phyloP scores from a whole-genome alignment of 352 stramenopile species.

The Phytophthora pisi region DNA sequence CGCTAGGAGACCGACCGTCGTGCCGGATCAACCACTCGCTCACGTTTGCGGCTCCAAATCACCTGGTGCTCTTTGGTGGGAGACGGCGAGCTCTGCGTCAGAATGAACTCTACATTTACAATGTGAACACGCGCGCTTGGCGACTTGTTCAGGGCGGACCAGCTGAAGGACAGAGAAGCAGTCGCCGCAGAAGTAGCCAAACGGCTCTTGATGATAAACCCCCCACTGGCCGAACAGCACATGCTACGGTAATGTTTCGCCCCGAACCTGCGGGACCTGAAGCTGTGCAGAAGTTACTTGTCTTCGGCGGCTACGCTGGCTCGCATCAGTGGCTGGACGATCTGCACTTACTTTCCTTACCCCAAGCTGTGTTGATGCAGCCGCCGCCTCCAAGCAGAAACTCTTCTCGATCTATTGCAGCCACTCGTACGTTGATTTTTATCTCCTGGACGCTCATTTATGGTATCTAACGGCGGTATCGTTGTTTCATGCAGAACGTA shows the following conservation, averaged over 20 bases:
- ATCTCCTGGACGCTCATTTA: neutral
- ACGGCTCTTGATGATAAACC: conserved; percentile 7
- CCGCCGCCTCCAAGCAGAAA: conserved; percentile 19
- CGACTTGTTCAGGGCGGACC: conserved; percentile 24
- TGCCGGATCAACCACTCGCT: conserved; percentile 71
- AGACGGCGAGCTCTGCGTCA: conserved; percentile 47
- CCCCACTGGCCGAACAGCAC: conserved; percentile 47
- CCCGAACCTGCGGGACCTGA: conserved; percentile 21
- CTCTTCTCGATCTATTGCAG: conserved; percentile 21
- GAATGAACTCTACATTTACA: conserved; percentile 65
- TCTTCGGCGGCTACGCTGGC: conserved; percentile 77
- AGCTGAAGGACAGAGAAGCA: conserved; percentile 8
- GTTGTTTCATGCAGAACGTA: conserved; percentile 21
- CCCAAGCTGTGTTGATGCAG: conserved; percentile 24
- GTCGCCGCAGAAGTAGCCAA: conserved; percentile 5
- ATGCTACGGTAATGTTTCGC: conserved; percentile 49
- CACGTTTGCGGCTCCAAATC: conserved; percentile 48
- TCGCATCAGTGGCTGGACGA: conserved; percentile 69
- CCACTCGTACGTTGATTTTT: conserved; percentile 29
- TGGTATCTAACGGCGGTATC: conserved; percentile 15
- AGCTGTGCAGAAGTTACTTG: conserved; percentile 45
- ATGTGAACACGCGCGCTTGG: conserved; percentile 44
- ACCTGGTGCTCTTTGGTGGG: conserved; percentile 71
- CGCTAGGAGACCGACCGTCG: conserved; percentile 46
- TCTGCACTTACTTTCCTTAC: conserved; percentile 53